phyloP scores from a whole-genome alignment of 2,329 filamentous ascomycete species.

The Fusarium sp. region DNA sequence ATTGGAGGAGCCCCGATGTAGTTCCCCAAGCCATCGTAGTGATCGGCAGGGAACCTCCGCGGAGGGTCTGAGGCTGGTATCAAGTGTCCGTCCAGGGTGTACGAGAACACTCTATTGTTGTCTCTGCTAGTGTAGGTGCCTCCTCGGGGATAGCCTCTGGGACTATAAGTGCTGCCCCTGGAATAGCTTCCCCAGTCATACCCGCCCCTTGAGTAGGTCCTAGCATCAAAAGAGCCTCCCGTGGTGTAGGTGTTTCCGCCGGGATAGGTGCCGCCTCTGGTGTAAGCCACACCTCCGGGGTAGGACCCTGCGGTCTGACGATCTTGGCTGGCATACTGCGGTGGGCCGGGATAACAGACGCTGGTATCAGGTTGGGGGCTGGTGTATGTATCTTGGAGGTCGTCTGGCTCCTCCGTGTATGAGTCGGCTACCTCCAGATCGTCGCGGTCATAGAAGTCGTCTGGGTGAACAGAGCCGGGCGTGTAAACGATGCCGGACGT shows the following conservation, averaged over 20 bases:
- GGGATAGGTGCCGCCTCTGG: background rate
- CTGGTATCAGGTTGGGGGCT: background rate
- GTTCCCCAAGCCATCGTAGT: constrained; percentile 29
- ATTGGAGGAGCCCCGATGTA: constrained; percentile 21
- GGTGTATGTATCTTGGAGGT: background rate
- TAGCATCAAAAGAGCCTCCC: background rate
- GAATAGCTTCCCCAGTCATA: background rate
- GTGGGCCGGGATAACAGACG: constrained; percentile 16
- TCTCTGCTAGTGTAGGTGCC: constrained; percentile 18
- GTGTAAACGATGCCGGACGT: constrained; percentile 5
- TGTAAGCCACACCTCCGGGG: background rate
- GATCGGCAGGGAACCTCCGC: constrained; percentile 28
- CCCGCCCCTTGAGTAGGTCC: background rate
- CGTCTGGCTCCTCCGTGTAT: constrained; percentile 11
- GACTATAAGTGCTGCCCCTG: background rate
- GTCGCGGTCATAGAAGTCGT: background rate
- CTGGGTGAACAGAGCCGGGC: background rate
- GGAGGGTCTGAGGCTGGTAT: constrained; percentile 19
- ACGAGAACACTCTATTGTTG: background rate
- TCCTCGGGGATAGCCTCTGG: background rate
- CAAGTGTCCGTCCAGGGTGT: constrained; percentile 6
- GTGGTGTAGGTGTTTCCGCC: background rate
- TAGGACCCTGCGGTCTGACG: constrained; percentile 1
- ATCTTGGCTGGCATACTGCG: constrained; percentile 18
- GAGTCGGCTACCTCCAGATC: background rate